Evolutionary conservation across 2,329 filamentous ascomycete species (phyloP), one percentile per base, ranked within the genome.

Genomic region (Penicillium sp.): DNA sequence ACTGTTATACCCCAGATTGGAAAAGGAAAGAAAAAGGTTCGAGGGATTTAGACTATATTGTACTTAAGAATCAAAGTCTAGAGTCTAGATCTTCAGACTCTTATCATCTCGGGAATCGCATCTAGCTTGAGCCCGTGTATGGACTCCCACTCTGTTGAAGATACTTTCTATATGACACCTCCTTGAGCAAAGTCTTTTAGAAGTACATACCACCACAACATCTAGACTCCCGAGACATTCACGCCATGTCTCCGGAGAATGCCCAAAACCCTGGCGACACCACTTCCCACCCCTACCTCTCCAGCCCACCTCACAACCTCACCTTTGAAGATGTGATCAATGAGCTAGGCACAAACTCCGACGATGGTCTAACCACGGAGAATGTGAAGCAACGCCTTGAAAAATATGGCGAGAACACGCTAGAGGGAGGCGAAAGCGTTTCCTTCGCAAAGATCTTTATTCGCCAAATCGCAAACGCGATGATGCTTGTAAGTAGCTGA

Each of bases 371-470:
- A 41, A 80, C 78, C 1, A 67, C 75, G 4, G 70, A 70, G 1
- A 84, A 88, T 58, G 85, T 82, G 18, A 77, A 79, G 59, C 64
- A 67, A 9, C 80, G 85, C 22, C 73, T 87, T 1, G 77, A 82
- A 25, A 72, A 82, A 45, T 81, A 83, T 72, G 86, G 86, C 4
- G 72, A 75, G 15, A 89, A 89, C 61, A 82, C 88, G 55, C 79
- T 89, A 11, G 84, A 90, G 43, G 83, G 89, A 20, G 86, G 67
- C 41, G 67, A 72, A 81, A 83, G 83, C 26, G 85, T 92, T 46
- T 83, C 68, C 81, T 86, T 88, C 79, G 86, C 81, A 65, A 92
- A 87, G 64, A 89, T 89, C 57, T 73, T 89, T 22, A 75, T 88
- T 47, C 78, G 81, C 29, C 86, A 89, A 67, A 77, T 89, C 51